A percentile compares a stretch with the other conserved stretches of the same genome.
These are phyloP conservation scores for Paramecium pentaurelia DNA, from an alignment of 73 alveolate species.

Conservation along the genomic window DNA sequence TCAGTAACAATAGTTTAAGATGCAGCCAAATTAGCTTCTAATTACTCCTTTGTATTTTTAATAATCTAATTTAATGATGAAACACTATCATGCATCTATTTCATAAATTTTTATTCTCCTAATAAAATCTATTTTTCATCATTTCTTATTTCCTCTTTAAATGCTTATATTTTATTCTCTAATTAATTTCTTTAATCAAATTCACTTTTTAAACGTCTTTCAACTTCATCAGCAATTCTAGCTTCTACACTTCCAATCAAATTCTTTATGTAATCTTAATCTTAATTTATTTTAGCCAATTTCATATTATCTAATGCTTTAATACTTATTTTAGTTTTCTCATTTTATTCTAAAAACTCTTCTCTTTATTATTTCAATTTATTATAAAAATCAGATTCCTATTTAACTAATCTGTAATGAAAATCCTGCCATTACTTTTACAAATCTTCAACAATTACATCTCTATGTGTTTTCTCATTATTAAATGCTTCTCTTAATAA, in stretches of 20 bases:
- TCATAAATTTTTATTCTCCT: slow-evolving; percentile 27
- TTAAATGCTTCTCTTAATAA: slow-evolving; percentile 9
- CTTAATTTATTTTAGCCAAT: background rate
- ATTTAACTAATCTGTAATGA: background rate
- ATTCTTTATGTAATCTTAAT: slow-evolving; percentile 3
- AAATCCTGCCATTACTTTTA: background rate
- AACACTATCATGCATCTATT: slow-evolving; percentile 44
- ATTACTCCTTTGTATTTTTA: slow-evolving; percentile 20
- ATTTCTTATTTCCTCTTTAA: slow-evolving; percentile 40
- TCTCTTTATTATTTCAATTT: slow-evolving; percentile 3
- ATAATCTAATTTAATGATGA: slow-evolving; percentile 4
- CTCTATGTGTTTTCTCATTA: slow-evolving; percentile 27
- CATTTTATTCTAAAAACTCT: background rate
- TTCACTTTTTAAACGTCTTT: slow-evolving; percentile 33
- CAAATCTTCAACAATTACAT: background rate
- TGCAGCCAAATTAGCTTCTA: slow-evolving; percentile 50
- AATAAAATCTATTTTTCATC: slow-evolving; percentile 9
- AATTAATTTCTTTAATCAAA: background rate
- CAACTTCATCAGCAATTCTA: slow-evolving; percentile 45
- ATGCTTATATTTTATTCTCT: slow-evolving; percentile 2
- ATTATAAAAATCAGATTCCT: background rate
- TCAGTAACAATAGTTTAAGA: slow-evolving; percentile 43
- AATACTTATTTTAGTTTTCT: background rate
- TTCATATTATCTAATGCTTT: slow-evolving; percentile 16
- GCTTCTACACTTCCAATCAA: slow-evolving; percentile 16